Evolutionary conservation across 768 basidiomycete genomes (phyloP), one percentile per base, ranked within the genome.

Genomic region (Naganishia antarctica): DNA sequence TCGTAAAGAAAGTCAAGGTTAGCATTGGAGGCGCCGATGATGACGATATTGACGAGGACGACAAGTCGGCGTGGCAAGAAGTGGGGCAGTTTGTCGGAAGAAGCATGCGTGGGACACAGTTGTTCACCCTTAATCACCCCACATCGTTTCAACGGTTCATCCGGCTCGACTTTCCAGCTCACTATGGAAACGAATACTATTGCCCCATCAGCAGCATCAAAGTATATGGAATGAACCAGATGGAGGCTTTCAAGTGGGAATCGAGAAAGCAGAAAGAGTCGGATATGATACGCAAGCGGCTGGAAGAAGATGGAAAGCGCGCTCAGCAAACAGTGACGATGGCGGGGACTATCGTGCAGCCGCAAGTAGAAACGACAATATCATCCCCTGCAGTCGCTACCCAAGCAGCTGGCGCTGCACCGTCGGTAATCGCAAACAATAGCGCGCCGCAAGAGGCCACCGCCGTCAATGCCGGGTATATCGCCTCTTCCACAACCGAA

Each of bases 111-210:
- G 91, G 91, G 40, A 67, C 37, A 1, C 67, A 78, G 70, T 67
- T 71, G 2, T 77, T 76, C 66, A 71, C 70, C 23, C 66, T 78
- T 1, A 53, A 72, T 18, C 61, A 71, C 21, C 74, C 78, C 0
- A 78, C 76, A 0, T 71, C 74, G 13, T 98, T 99, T 78, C 96
- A 93, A 76, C 87, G 93, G 15, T 97, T 87, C 74, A 85, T 99
- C 63, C 86, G 93, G 1, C 84, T 99, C 72, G 92, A 97, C 76
- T 97, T 99, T 74, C 84, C 88, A 53, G 88, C 90, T 0, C 88
- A 92, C 73, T 98, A 96, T 70, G 90, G 91, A 21, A 88, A 84
- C 71, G 96, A 99, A 77, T 98, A 88, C 79, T 98, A 92, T 75
- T 99, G 96, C 72, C 96, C 96, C 0, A 82, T 98, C 18, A 92